A percentile compares a stretch with the other conserved stretches of the same genome.
Conservation (phyloP, 805 yeast species). For the Cyberlindnera lachancei region DNA sequence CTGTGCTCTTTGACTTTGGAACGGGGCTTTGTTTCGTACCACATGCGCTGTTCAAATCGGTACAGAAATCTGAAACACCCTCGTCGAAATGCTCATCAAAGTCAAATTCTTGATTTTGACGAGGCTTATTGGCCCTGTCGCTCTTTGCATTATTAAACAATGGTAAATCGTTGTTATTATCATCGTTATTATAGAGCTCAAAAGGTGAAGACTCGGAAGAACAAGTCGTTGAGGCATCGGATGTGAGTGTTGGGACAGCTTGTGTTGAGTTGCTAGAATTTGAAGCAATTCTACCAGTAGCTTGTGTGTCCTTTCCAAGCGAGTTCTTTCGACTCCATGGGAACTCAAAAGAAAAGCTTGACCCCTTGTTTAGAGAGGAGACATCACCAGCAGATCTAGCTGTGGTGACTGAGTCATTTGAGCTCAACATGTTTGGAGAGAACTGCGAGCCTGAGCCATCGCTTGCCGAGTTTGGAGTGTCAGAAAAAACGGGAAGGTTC, state of each 20-base stretch:
- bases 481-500: constrained; percentile 17
- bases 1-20: constrained; percentile 34
- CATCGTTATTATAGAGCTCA: constrained; percentile 21
- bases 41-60: constrained; percentile 70
- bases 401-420: neutral
- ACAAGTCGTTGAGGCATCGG: constrained; percentile 22
- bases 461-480: neutral
- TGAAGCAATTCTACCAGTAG: constrained; percentile 5
- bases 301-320: constrained; percentile 1
- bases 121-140: constrained; percentile 3
- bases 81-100: constrained; percentile 51
- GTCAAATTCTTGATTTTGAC: constrained; percentile 24
- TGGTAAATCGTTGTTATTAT: constrained; percentile 14
- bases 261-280: constrained; percentile 3
- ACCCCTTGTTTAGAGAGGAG: constrained; percentile 3
- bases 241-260: constrained; percentile 19
- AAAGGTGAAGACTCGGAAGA: constrained; percentile 22
- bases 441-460: no score
- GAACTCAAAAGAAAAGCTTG: constrained; percentile 42
- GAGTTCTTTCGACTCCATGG: constrained; percentile 37
- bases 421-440: no score
- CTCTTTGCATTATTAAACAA: constrained; percentile 11
- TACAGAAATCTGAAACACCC: constrained; percentile 69
- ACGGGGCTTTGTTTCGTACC: constrained; percentile 67
- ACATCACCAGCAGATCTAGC: neutral